Evolutionary conservation across 2,329 filamentous ascomycete species (phyloP).

Genomic region (Zymoseptoria ardabiliae): DNA sequence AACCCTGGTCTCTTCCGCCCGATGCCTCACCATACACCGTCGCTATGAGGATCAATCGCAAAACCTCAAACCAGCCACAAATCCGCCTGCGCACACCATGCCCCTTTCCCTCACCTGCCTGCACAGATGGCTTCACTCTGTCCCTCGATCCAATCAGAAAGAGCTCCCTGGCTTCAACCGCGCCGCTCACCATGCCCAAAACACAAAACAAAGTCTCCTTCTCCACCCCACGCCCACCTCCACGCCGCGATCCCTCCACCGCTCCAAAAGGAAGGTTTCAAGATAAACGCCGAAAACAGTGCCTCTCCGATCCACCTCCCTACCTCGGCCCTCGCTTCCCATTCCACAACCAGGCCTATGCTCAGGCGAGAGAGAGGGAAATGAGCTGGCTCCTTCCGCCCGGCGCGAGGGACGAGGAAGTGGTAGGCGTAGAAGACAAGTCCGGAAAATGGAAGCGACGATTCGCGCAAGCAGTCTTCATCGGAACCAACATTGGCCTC

Average conservation of each 20-base stretch:
- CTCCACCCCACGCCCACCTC: neutral
- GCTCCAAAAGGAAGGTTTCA: no score
- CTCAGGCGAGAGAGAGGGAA: neutral
- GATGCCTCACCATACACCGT: neutral
- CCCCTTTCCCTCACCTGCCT: neutral
- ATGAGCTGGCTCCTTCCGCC: neutral
- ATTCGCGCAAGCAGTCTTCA: neutral
- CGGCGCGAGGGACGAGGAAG: neutral
- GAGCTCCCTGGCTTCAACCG: neutral
- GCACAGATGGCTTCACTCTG: neutral
- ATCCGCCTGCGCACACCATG: neutral
- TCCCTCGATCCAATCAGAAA: neutral
- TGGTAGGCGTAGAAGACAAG: neutral
- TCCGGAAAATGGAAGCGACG: neutral
- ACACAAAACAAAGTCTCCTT: neutral
- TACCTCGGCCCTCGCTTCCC: neutral
- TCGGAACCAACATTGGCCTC: neutral
- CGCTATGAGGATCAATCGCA: neutral
- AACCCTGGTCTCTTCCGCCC: neutral
- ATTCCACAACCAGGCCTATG: neutral
- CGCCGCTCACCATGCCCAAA: neutral
- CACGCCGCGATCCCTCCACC: no score
- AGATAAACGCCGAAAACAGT: neutral
- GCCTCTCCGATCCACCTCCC: neutral
- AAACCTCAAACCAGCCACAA: neutral